Evolutionary conservation across 225 moss, liverwort and hornwort genomes (phyloP).

Genomic region (Sphagnum tenellum): DNA sequence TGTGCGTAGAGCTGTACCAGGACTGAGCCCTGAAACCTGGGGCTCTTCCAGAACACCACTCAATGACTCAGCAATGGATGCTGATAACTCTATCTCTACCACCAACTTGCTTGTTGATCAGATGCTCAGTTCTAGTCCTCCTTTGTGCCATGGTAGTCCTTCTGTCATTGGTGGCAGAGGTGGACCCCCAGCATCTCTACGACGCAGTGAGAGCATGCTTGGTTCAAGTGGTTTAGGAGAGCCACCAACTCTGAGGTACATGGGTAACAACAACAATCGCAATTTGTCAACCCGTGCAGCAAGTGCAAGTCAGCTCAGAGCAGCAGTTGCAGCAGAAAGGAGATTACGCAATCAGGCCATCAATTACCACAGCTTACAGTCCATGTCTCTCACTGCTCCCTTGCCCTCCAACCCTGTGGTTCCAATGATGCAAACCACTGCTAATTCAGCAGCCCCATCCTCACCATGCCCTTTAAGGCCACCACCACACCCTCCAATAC

Average conservation of each 20-base stretch:
- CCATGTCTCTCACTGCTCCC: constrained; percentile 21
- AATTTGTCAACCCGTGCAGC: constrained; percentile 30
- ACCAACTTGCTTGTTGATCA: constrained; percentile 49
- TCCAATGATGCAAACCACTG: constrained; percentile 25
- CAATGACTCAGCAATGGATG: constrained; percentile 40
- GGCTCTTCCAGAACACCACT: constrained; percentile 32
- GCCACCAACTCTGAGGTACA: constrained; percentile 45
- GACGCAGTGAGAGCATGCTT: constrained; percentile 37
- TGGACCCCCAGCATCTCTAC: constrained; percentile 38
- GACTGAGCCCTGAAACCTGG: constrained; percentile 39
- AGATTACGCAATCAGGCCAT: constrained; percentile 47
- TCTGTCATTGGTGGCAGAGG: constrained; percentile 31
- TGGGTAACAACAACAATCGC: constrained; percentile 30
- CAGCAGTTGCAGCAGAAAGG: constrained; percentile 27
- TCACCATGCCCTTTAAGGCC: constrained; percentile 54
- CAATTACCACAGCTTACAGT: constrained; percentile 30
- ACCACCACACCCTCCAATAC: constrained; percentile 63
- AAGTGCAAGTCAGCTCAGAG: constrained; percentile 23
- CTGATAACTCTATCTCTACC: constrained; percentile 42
- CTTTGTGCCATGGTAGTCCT: constrained; percentile 41
- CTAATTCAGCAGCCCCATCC: constrained; percentile 25
- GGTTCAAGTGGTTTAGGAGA: constrained; percentile 44
- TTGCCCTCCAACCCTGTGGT: constrained; percentile 27
- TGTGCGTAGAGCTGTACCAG: constrained; percentile 54
- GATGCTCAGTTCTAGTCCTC: constrained; percentile 30